Conservation (phyloP, 2,329 filamentous ascomycete genomes). For the Zymoseptoria passerinii region DNA sequence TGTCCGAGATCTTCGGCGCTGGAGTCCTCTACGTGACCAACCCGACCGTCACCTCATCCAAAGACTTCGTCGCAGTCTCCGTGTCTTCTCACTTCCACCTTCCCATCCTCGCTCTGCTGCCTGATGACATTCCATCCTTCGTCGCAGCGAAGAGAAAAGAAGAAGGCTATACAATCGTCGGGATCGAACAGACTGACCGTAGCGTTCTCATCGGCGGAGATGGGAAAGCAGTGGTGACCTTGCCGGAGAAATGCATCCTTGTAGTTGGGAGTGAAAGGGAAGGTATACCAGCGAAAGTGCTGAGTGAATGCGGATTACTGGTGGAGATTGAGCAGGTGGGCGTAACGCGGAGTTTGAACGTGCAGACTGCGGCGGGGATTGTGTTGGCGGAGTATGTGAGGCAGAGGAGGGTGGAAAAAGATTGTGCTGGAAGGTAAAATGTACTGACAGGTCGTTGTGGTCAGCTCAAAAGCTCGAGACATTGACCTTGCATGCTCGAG, state of each 20-base stretch:
- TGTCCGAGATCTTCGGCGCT: constrained; percentile 45
- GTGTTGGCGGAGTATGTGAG: constrained; percentile 46
- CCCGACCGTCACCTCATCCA: constrained; percentile 35
- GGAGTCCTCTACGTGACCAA: constrained; percentile 37
- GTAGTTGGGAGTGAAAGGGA: constrained; percentile 46
- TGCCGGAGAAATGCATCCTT: constrained; percentile 31
- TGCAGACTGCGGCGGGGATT: constrained; percentile 46
- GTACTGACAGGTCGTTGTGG: background rate
- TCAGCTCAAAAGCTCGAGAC: background rate
- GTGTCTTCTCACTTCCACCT: constrained; percentile 45
- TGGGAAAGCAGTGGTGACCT: constrained; percentile 20
- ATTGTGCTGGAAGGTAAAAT: background rate
- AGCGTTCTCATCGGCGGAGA: constrained; percentile 36
- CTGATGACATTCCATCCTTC: constrained; percentile 26
- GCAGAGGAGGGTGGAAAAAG: constrained; percentile 21
- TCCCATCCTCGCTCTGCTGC: constrained; percentile 33
- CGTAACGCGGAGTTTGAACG: constrained; percentile 47
- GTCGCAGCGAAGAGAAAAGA: constrained; percentile 36
- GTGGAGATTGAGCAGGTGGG: constrained; percentile 47
- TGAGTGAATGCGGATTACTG: constrained; percentile 43
- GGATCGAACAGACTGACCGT: constrained; percentile 47
- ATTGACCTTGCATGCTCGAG: too few relatives aligned
- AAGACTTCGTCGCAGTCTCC: constrained; percentile 43
- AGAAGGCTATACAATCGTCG: constrained; percentile 45
- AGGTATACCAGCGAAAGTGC: constrained; percentile 41